A percentile compares a stretch with the other conserved stretches of the same genome.
Conservation (phyloP, 1,284 basidiomycete species). For the Malassezia nana region DNA sequence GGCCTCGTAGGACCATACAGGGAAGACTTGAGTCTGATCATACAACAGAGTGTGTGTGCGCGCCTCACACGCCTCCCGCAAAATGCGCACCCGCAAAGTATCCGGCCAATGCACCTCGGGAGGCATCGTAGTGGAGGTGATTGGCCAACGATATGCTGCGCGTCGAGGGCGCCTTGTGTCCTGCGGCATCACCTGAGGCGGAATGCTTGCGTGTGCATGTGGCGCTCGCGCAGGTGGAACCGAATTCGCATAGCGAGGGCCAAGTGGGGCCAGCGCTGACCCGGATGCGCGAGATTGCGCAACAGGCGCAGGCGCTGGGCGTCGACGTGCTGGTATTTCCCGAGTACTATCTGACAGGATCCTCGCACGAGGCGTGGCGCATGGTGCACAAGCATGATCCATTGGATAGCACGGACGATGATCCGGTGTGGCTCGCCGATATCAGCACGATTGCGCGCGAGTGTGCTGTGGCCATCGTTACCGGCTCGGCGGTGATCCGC, state of each 20-base stretch:
- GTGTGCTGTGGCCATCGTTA: constrained; percentile 40
- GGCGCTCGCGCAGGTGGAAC: constrained; percentile 20
- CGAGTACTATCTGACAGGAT: constrained; percentile 44
- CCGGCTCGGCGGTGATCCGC: constrained; percentile 38
- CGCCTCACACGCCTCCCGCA: constrained; percentile 5
- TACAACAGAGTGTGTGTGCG: background rate
- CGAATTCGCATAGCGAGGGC: constrained; percentile 2
- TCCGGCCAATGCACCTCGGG: background rate
- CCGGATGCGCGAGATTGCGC: background rate
- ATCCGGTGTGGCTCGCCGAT: background rate
- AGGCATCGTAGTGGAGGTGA: background rate
- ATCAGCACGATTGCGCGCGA: constrained; percentile 19
- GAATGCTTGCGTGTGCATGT: constrained; percentile 13
- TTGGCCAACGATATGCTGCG: background rate
- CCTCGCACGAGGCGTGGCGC: constrained; percentile 31
- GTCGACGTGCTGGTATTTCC: constrained; percentile 42
- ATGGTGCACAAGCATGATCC: background rate
- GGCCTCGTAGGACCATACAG: background rate
- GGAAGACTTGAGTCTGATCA: too few relatives aligned
- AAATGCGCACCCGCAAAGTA: background rate
- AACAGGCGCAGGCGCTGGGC: constrained; percentile 10
- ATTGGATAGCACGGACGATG: background rate
- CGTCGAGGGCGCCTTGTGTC: constrained; percentile 4
- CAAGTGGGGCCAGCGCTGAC: background rate
- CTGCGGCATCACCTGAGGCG: background rate